Base-by-base conservation (phyloP, 2,329 filamentous ascomycete genomes). In the Sclerotinia borealis region DNA sequence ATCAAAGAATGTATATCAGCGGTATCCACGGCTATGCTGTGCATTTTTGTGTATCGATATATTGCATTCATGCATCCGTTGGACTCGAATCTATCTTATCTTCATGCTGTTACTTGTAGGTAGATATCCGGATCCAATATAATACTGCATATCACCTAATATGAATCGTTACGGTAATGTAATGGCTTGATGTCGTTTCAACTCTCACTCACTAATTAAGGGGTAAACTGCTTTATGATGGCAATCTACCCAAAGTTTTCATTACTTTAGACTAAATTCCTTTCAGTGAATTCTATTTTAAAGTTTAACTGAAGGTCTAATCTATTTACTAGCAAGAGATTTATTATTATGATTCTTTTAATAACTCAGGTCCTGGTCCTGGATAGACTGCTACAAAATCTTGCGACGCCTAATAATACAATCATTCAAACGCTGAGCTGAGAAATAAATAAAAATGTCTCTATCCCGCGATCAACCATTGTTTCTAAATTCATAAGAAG, bases 11-110 rank as follows among this genome's bases (percentile, higher is more conserved):
- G n/a, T 1, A 25, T 22, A 45, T 31, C 54, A 10, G 29, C 39
- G 15, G 29, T 45, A 34, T 15, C 29, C 15, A 45, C 27, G 39
- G 4, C 27, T n/a, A n/a, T 41, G 49, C n/a, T 34, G n/a, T 25
- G 25, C n/a, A 51, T 51, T 22, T 51, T 25, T 36, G 49, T 36
- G n/a, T 10, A 22, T 36, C 22, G n/a, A 25, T 17, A 13, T 37
- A 37, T 37, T 27, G 43, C 27, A n/a, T n/a, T n/a, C n/a, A n/a
- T n/a, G n/a, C n/a, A n/a, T n/a, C n/a, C n/a, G 39, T 36, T 34
- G 54, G 39, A 45, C 54, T 58, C 54, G 39, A 58, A 36, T 45
- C n/a, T 45, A 39, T 58, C 29, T 58, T 45, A 58, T 58, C 54
- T 45, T 45, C 41, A n/a, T 34, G n/a, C 27, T 45, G 37, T 37